phyloP scores from a whole-genome alignment of 441 rosid genomes.

The Populus hybrid region DNA sequence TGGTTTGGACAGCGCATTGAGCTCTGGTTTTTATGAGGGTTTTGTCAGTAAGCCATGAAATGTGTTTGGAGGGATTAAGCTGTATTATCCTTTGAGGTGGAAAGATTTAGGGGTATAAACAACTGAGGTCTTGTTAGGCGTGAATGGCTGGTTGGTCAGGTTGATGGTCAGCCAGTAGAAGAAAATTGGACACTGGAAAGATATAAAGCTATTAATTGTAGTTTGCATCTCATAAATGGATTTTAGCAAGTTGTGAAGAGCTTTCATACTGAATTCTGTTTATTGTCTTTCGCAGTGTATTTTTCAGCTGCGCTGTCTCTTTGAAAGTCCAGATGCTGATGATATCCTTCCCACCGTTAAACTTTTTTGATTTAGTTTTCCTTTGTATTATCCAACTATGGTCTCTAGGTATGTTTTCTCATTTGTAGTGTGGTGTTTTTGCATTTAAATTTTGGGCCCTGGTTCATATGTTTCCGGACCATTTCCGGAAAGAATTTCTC shows the following conservation, averaged over 20 bases:
- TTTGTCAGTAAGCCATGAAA: background rate
- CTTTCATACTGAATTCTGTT: background rate
- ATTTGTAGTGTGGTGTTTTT: too few species aligned
- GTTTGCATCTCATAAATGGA: background rate
- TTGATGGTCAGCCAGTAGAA: background rate
- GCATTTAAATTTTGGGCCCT: background rate
- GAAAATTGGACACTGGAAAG: background rate
- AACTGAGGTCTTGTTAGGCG: background rate
- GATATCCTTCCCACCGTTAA: background rate
- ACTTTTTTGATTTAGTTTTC: too few species aligned
- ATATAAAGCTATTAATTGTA: background rate
- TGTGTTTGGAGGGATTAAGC: background rate
- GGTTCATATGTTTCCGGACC: background rate
- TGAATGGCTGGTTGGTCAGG: background rate
- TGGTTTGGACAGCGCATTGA: background rate
- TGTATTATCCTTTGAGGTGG: background rate
- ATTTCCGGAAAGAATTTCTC: background rate
- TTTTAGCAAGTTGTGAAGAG: background rate
- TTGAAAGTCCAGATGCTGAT: background rate
- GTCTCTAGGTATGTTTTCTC: too few species aligned
- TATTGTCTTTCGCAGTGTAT: constrained; percentile 21
- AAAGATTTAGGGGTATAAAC: background rate
- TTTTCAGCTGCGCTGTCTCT: background rate
- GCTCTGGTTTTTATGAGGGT: background rate
- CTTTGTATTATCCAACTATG: too few species aligned